These are phyloP conservation scores for Cryptosporidium parvum DNA, from an alignment of 169 alveolate genomes.

Conservation along the genomic window DNA sequence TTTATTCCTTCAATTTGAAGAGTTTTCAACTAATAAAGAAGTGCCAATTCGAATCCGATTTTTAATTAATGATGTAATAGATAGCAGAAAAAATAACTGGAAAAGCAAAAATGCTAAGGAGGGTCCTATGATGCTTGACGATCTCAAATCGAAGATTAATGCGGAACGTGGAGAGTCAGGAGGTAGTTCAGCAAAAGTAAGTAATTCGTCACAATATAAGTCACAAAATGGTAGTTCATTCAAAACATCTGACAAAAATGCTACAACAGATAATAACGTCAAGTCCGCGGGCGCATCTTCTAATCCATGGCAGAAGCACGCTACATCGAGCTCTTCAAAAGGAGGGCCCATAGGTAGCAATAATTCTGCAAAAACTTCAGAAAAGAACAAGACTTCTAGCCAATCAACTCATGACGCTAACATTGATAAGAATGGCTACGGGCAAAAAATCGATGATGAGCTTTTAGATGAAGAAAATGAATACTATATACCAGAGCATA, in stretches of 20 bases:
- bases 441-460: conserved; percentile 9
- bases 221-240: conserved; percentile 14
- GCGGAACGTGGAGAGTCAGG: conserved; percentile 69
- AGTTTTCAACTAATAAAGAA: conserved; percentile 82
- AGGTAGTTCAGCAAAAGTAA: neutral
- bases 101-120: conserved; percentile 81
- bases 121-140: conserved; percentile 76
- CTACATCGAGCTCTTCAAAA: conserved; percentile 15
- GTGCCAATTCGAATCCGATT: conserved; percentile 86
- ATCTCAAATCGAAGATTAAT: conserved; percentile 61
- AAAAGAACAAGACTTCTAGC: neutral
- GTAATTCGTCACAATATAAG: conserved; percentile 4
- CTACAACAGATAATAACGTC: neutral
- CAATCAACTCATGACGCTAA: neutral
- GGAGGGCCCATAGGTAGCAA: neutral
- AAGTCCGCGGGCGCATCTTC: conserved; percentile 1
- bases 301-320: conserved; percentile 43
- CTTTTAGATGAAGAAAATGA: conserved; percentile 25
- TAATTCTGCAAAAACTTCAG: neutral
- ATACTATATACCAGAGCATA: conserved; percentile 47
- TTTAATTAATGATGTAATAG: conserved; percentile 86
- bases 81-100: conserved; percentile 87
- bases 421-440: neutral
- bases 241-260: neutral
- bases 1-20: conserved; percentile 82